These are phyloP conservation scores for Chenopodium formosanum DNA, from an alignment of 148 eudicot genomes.

Conservation along the genomic window DNA sequence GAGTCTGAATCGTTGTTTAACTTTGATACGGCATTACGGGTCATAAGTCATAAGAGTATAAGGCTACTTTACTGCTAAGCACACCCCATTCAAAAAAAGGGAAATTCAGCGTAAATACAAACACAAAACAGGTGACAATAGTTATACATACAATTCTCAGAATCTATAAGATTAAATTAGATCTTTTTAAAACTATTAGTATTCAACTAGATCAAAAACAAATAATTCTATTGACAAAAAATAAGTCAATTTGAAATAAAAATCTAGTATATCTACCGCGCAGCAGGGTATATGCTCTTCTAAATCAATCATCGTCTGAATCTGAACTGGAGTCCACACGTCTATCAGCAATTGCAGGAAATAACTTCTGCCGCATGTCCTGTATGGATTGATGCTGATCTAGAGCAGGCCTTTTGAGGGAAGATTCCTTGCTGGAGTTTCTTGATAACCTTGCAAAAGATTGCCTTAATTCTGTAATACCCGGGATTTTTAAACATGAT, in stretches of 20 bases:
- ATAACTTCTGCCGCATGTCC: slow-evolving; percentile 42
- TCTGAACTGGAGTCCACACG: slow-evolving; percentile 47
- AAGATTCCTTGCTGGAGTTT: slow-evolving; percentile 28
- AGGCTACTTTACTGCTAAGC: too few relatives aligned
- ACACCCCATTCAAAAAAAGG: neutral
- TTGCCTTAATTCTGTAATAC: slow-evolving; percentile 35
- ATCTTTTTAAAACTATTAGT: too few relatives aligned
- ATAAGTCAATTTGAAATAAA: neutral
- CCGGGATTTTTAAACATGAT: too few relatives aligned
- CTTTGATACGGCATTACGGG: too few relatives aligned
- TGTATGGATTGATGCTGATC: slow-evolving; percentile 26
- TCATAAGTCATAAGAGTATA: too few relatives aligned
- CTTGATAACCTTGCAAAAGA: slow-evolving; percentile 21
- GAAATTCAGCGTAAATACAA: neutral
- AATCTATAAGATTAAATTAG: neutral
- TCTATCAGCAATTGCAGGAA: slow-evolving; percentile 47
- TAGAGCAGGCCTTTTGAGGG: slow-evolving; percentile 28
- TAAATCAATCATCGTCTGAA: slow-evolving; percentile 10
- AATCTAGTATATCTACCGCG: slow-evolving; percentile 4
- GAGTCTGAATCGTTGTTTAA: too few relatives aligned
- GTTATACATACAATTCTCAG: neutral
- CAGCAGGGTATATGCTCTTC: neutral
- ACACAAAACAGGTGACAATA: neutral
- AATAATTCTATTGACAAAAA: neutral
- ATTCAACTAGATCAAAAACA: neutral